Evolutionary conservation across 2,329 filamentous ascomycete species (phyloP), one percentile per base, ranked within the genome.

Genomic region (Ophiostoma pallidulum): DNA sequence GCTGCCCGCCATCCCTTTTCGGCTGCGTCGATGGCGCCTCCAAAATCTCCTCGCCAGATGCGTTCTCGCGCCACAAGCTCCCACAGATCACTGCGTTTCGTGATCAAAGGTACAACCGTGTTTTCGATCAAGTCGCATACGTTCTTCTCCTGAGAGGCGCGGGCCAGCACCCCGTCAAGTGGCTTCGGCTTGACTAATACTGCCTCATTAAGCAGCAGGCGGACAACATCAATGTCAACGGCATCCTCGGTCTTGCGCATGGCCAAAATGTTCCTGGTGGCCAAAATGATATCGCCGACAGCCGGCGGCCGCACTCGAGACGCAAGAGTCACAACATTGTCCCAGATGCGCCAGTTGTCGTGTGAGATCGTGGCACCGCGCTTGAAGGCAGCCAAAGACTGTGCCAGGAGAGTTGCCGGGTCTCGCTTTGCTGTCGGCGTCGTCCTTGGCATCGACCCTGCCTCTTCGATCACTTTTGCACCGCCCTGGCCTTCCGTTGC

Each of bases 301-400:
- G 84, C 79, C 0, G 86, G 83, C 0, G 91, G 90, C 1, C 73
- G 74, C 24, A 92, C 76, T 2, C 87, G 85, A 0, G 86, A 79
- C 0, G 86, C 84, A 19, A 97, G 82, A 0, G 89, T 92, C 49
- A 98, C 77, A 14, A 97, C 84, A 58, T 98, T 98, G 61, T 94
- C 87, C 91, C 91, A 97, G 63, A 98, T 96, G 56, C 87, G 82
- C 75, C 84, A 86, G 66, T 91, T 91, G 57, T 89, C 82, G 63
- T 87, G 77, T 43, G 94, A 88, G 20, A 95, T 77, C 4, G 78
- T 75, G 0, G 90, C 88, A 9, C 90, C 92, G 53, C 86, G 84
- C 61, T 94, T 92, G 64, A 94, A 87, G 0, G 92, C 91, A 6
- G 77, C 72, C 1, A 98, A 76, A 0, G 92, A 82, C 60, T 94